These are phyloP conservation scores for Berberis thunbergii DNA, from an alignment of 164 flowering plant genomes.

Conservation along the genomic window DNA sequence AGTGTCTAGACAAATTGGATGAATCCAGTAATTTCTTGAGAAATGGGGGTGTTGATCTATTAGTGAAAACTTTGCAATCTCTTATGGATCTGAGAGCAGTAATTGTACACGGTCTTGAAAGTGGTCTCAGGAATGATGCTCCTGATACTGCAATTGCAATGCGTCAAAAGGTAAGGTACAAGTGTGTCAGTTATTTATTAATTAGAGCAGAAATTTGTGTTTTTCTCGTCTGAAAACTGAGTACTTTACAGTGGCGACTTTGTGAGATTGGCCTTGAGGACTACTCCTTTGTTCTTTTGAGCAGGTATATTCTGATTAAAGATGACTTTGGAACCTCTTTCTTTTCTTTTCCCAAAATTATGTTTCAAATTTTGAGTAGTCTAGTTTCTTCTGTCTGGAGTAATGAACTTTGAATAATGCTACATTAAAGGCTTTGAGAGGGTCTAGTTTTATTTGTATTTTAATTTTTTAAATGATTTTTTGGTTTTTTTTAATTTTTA, in stretches of 20 bases:
- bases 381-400: background rate
- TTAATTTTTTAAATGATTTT: too few species aligned
- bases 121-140: conserved; percentile 96
- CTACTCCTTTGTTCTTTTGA: conserved; percentile 80
- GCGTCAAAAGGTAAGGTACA: conserved; percentile 71
- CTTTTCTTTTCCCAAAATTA: background rate
- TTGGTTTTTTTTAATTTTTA: background rate
- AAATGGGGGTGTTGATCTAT: conserved; percentile 23
- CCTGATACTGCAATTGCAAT: conserved; percentile 91
- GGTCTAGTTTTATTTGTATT: too few species aligned
- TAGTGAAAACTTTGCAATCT: conserved; percentile 53
- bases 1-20: conserved; percentile 57
- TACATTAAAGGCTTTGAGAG: too few species aligned
- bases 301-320: conserved; percentile 48
- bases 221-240: background rate
- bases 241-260: conserved; percentile 78
- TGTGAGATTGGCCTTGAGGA: conserved; percentile 98
- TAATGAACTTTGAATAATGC: too few species aligned
- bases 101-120: conserved; percentile 76
- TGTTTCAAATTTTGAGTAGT: background rate
- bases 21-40: conserved; percentile 24
- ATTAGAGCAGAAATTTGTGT: too few species aligned
- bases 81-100: conserved; percentile 47
- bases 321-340: background rate
- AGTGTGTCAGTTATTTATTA: too few species aligned